Evolutionary conservation across 73 alveolate genomes (phyloP), one percentile per base, ranked within the genome.

Genomic region (Paramecium pentaurelia): DNA sequence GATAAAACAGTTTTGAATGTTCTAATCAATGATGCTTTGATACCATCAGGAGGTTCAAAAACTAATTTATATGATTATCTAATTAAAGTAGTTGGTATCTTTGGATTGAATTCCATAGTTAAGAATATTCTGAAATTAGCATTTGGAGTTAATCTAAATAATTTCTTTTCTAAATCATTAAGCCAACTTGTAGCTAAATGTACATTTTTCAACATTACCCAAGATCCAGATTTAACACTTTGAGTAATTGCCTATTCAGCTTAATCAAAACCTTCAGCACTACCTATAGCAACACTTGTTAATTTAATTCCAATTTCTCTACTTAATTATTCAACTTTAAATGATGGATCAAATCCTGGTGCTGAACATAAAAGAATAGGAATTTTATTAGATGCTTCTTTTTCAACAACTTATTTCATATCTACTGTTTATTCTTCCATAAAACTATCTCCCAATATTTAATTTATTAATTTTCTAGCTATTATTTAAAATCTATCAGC

Each of bases 1-100:
- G 96, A 92, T 40, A 99, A 93, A 25, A 97, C 98, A 30, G 98
- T 96, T 40, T 95, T 95, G 92, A 96, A 97, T 71, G 99, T 95
- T 84, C 99, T 94, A 68, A 88, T 94, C 42, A 98, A 95, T 9
- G 97, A 95, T 49, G 99, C 99, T 88, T 97, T 97, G 54, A 98
- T 98, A 27, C 99, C 99, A n/a, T 99, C 95, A 2, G 99, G 99
- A 4, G 99, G 99, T 95, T 99, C 99, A 87, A 99, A 99, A 84
- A 99, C 99, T 38, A 97, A 95, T 30, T 94, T 98, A 86, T 97
- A 95, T 11, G 99, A 98, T 77, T 98, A 94, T 75, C 99, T 97
- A 49, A 99, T 89, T 22, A 99, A 94, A 68, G 99, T 98, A 4
- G 99, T 93, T 11, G 99, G 99, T 28, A 98, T 98, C 94, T 97